Conservation (phyloP, 345 rosid genomes). For the Diplotaxis tenuifolia region DNA sequence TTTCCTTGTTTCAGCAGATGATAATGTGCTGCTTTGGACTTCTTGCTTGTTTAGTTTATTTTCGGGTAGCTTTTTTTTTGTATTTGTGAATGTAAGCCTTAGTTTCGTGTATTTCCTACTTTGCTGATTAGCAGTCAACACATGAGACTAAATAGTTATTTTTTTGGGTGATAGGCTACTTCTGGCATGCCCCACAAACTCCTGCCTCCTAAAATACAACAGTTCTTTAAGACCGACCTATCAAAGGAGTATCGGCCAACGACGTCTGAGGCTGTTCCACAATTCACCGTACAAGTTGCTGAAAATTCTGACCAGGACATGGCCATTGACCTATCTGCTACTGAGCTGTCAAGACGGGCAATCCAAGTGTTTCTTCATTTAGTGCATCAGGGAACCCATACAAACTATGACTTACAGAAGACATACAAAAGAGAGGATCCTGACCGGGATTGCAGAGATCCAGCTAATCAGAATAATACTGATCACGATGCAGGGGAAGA, state of each 20-base stretch:
- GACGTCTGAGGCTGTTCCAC: conserved; percentile 51
- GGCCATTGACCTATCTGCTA: conserved; percentile 60
- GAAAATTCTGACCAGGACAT: conserved; percentile 51
- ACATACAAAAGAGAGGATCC: conserved; percentile 33
- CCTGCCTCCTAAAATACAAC: conserved; percentile 62
- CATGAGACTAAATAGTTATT: conserved; percentile 16
- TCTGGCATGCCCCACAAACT: conserved; percentile 59
- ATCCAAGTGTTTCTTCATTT: conserved; percentile 64
- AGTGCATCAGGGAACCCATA: conserved; percentile 61
- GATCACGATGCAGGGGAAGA: conserved; percentile 33
- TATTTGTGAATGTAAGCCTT: conserved; percentile 14
- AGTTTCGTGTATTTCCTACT: conserved; percentile 5
- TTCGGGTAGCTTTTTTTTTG: background rate
- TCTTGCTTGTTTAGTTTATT: conserved; percentile 12
- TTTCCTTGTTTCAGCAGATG: conserved; percentile 4
- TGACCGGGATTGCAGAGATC: conserved; percentile 28
- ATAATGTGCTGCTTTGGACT: background rate
- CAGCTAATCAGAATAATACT: conserved; percentile 17
- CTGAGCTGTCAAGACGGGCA: conserved; percentile 61
- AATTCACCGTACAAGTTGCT: conserved; percentile 58
- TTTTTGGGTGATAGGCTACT: conserved; percentile 65
- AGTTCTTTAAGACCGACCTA: conserved; percentile 62
- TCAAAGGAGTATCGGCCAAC: conserved; percentile 45
- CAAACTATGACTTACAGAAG: conserved; percentile 31
- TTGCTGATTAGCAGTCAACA: conserved; percentile 23